Conservation (phyloP, 2,329 filamentous ascomycete species). For the Fusarium vanettenii region DNA sequence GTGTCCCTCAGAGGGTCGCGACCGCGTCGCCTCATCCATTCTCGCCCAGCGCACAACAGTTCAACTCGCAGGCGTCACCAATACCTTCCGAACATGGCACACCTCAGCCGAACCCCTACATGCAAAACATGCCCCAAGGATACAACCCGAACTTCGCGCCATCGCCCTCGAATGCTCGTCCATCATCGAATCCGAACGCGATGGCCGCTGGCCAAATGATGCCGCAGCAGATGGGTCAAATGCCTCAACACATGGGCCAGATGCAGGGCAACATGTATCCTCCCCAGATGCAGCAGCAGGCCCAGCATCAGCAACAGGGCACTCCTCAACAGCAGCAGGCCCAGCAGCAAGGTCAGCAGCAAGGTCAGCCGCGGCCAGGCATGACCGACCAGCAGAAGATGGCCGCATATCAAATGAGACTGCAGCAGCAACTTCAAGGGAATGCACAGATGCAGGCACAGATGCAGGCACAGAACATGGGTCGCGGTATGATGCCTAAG, state of each 20-base stretch:
- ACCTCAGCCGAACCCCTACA: conserved; percentile 78
- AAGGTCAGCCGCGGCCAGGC: conserved; percentile 35
- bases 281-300: conserved; percentile 57
- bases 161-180: conserved; percentile 65
- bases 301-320: conserved; percentile 52
- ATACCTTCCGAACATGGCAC: conserved; percentile 82
- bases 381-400: conserved; percentile 78
- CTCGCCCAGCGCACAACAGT: conserved; percentile 79
- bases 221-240: conserved; percentile 62
- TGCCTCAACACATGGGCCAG: conserved; percentile 60
- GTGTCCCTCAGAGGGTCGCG: conserved; percentile 82
- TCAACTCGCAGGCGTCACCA: conserved; percentile 78
- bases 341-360: conserved; percentile 50
- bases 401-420: conserved; percentile 82
- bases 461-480: conserved; percentile 61
- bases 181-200: conserved; percentile 65
- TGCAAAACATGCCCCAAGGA: conserved; percentile 68
- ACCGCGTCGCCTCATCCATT: conserved; percentile 95
- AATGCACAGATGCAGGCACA: conserved; percentile 64
- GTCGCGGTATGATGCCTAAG: conserved; percentile 65
- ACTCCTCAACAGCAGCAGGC: conserved; percentile 56
- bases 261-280: conserved; percentile 57
- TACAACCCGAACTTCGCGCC: conserved; percentile 71
- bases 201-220: conserved; percentile 66
- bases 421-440: conserved; percentile 79